Percentiles rank a stretch among this genome's conserved stretches.
phyloP scores from a whole-genome alignment of 768 basidiomycete genomes.

The Clavulina sp. region DNA sequence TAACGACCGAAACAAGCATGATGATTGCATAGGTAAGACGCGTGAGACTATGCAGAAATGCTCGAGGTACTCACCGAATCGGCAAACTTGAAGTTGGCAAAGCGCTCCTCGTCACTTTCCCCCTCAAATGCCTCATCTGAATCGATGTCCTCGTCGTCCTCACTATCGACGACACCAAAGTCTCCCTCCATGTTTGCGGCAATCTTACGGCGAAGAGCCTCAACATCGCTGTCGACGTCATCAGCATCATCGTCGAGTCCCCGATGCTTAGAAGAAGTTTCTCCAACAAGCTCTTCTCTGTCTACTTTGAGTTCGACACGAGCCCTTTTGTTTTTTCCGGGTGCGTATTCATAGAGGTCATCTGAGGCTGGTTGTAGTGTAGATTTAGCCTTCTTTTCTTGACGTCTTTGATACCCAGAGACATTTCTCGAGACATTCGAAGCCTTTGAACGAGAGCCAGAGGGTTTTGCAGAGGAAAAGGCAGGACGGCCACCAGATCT shows the following conservation, averaged over 20 bases:
- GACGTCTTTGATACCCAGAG: slow-evolving; percentile 35
- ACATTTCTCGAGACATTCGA: slow-evolving; percentile 25
- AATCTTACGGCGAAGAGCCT: slow-evolving; percentile 9
- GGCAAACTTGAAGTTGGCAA: slow-evolving; percentile 38
- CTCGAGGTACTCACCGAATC: slow-evolving; percentile 17
- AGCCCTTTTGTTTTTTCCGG: slow-evolving; percentile 30
- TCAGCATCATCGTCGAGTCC: slow-evolving; percentile 23
- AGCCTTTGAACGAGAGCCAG: too few relatives aligned
- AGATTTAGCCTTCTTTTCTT: slow-evolving; percentile 25
- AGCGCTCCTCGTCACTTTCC: slow-evolving; percentile 64
- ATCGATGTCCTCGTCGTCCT: slow-evolving; percentile 74
- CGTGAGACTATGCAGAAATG: background rate
- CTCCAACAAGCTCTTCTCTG: slow-evolving; percentile 38
- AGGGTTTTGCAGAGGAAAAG: too few relatives aligned
- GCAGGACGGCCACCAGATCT: too few relatives aligned
- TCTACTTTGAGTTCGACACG: slow-evolving; percentile 38
- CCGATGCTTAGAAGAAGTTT: slow-evolving; percentile 12
- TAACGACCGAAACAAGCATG: too few relatives aligned
- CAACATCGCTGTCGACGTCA: slow-evolving; percentile 20
- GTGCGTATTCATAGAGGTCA: slow-evolving; percentile 54
- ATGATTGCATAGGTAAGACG: background rate
- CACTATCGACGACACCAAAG: slow-evolving; percentile 24
- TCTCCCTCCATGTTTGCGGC: slow-evolving; percentile 19
- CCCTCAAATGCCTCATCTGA: slow-evolving; percentile 64
- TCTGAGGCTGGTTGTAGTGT: slow-evolving; percentile 19